Evolutionary conservation across 2,329 filamentous ascomycete species (phyloP).

Genomic region (Epichloe uncinata): DNA sequence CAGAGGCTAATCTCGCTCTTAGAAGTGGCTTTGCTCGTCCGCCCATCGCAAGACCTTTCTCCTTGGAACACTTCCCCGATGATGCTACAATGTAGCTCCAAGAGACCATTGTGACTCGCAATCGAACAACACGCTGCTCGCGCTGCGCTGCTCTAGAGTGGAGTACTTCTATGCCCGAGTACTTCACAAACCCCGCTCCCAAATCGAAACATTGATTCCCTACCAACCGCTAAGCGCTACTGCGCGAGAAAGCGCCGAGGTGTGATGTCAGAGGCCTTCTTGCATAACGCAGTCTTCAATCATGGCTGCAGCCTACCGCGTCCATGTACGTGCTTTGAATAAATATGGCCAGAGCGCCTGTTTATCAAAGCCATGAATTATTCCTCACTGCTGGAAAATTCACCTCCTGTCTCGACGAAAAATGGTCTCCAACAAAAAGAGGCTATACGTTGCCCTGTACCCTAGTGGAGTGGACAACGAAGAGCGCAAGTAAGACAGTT

Average conservation of each 20-base stretch:
- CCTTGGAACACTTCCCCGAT: too few species aligned
- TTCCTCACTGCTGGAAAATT: neutral
- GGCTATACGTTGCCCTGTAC: conserved; percentile 20
- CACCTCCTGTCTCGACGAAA: neutral
- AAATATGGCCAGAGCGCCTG: neutral
- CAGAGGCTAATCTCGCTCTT: too few species aligned
- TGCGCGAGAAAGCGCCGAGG: too few species aligned
- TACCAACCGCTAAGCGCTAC: too few species aligned
- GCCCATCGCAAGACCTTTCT: too few species aligned
- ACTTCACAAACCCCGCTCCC: neutral
- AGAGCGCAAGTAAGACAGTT: conserved; percentile 12
- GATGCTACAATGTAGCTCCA: too few species aligned
- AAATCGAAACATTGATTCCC: neutral
- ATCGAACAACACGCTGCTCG: neutral
- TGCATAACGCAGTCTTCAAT: neutral
- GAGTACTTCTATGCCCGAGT: too few species aligned
- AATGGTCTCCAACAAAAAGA: conserved; percentile 15
- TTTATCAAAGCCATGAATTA: neutral
- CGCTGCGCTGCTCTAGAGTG: neutral
- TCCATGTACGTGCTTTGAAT: neutral
- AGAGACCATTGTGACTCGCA: too few species aligned
- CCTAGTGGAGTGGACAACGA: conserved; percentile 14
- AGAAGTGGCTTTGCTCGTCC: too few species aligned
- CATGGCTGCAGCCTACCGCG: neutral
- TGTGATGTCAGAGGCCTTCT: too few species aligned